A percentile compares a stretch with the other conserved stretches of the same genome.
Conservation (phyloP, 225 moss, liverwort and hornwort genomes). For the Marchantia paleacea region DNA sequence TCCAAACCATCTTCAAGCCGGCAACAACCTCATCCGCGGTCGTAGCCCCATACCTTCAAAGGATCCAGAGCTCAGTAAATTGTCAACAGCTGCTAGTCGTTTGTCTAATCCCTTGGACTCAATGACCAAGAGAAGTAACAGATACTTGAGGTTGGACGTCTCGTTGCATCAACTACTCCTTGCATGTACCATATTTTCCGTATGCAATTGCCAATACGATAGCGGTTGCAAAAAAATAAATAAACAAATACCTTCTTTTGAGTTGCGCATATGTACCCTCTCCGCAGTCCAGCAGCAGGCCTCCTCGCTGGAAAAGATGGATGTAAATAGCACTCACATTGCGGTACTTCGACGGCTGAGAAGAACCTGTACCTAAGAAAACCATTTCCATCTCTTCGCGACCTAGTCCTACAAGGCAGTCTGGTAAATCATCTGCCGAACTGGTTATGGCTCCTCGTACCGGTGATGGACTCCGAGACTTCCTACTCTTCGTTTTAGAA, state of each 20-base stretch:
- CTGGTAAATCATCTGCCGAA: slow-evolving; percentile 50
- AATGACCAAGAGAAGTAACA: neutral
- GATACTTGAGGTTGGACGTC: neutral
- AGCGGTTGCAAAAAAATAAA: neutral
- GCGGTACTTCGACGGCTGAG: slow-evolving; percentile 96
- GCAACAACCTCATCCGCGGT: slow-evolving; percentile 75
- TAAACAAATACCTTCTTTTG: slow-evolving; percentile 65
- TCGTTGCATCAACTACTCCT: neutral
- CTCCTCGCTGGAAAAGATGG: slow-evolving; percentile 86
- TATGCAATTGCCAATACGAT: neutral
- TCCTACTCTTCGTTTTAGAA: neutral
- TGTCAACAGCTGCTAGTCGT: neutral
- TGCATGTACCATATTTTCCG: neutral
- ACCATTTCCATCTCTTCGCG: slow-evolving; percentile 97
- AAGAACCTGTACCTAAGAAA: slow-evolving; percentile 95
- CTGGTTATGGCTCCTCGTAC: slow-evolving; percentile 3
- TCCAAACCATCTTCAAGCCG: slow-evolving; percentile 91
- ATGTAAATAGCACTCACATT: slow-evolving; percentile 97
- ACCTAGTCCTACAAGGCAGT: slow-evolving; percentile 54
- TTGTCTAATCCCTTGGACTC: too few species aligned
- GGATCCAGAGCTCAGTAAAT: neutral
- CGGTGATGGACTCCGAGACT: neutral
- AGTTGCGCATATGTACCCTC: slow-evolving; percentile 98
- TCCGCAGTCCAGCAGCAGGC: slow-evolving; percentile 87
- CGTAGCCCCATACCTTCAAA: slow-evolving; percentile 65